Evolutionary conservation across 2,329 filamentous ascomycete species (phyloP).

Genomic region (Fonsecaea monophora): DNA sequence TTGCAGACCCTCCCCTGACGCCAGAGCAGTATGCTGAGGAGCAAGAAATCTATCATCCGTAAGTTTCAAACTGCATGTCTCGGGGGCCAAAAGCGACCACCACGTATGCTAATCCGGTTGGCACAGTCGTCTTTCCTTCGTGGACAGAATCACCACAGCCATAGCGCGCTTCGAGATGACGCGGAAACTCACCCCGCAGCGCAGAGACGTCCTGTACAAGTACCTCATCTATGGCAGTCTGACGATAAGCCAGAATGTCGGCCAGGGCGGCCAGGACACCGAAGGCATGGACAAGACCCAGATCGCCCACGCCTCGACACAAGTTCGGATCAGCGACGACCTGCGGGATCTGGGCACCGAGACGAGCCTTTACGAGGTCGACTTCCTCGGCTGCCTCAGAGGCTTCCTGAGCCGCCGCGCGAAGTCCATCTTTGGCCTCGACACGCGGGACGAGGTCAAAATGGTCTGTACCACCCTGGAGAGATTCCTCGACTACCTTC

Average conservation of each 20-base stretch:
- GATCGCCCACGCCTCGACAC: slow-evolving; percentile 67
- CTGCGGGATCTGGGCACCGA: slow-evolving; percentile 46
- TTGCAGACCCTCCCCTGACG: slow-evolving; percentile 78
- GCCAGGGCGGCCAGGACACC: slow-evolving; percentile 68
- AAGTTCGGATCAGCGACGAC: slow-evolving; percentile 56
- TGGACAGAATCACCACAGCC: slow-evolving; percentile 79
- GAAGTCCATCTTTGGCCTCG: slow-evolving; percentile 63
- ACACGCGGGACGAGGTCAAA: slow-evolving; percentile 61
- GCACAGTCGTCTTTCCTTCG: slow-evolving; percentile 59
- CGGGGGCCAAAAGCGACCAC: neutral
- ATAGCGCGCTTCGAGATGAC: slow-evolving; percentile 80
- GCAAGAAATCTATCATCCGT: slow-evolving; percentile 70
- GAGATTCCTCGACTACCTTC: slow-evolving; percentile 88
- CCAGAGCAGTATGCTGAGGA: slow-evolving; percentile 72
- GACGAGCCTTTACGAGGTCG: slow-evolving; percentile 71
- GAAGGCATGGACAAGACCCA: slow-evolving; percentile 68
- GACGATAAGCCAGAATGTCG: slow-evolving; percentile 66
- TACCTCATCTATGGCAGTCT: slow-evolving; percentile 86
- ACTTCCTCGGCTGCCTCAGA: slow-evolving; percentile 78
- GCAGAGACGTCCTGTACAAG: slow-evolving; percentile 72
- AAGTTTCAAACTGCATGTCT: slow-evolving; percentile 45
- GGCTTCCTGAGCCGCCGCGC: slow-evolving; percentile 74
- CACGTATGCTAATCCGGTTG: slow-evolving; percentile 21
- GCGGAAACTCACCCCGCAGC: slow-evolving; percentile 72
- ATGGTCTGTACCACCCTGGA: slow-evolving; percentile 71